A percentile compares a stretch with the other conserved stretches of the same genome.
These are phyloP conservation scores for Ormosia semicastrata DNA, from an alignment of 306 rosid species.

Conservation along the genomic window DNA sequence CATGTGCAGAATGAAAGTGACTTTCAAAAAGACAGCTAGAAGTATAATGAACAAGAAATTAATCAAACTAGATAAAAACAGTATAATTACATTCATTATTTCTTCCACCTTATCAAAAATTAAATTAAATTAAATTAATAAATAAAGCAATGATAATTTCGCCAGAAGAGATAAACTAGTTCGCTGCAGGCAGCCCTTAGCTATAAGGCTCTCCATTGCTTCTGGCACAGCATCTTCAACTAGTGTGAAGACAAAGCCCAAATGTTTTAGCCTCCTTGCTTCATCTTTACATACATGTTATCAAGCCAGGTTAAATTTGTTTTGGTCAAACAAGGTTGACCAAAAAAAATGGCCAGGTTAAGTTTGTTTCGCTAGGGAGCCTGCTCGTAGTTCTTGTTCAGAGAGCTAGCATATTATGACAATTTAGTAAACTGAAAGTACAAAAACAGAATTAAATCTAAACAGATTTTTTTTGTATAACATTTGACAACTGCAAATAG, in stretches of 20 bases:
- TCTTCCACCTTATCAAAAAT: slow-evolving; percentile 6
- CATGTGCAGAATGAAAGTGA: slow-evolving; percentile 9
- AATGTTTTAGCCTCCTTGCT: slow-evolving; percentile 45
- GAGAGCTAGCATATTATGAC: neutral
- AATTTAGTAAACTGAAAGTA: neutral
- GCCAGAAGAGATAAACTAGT: neutral
- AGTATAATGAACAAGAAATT: slow-evolving; percentile 23
- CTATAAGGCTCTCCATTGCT: slow-evolving; percentile 48
- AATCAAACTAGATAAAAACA: neutral
- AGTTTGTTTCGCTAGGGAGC: slow-evolving; percentile 32
- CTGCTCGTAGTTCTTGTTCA: slow-evolving; percentile 33
- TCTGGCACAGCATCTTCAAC: slow-evolving; percentile 37
- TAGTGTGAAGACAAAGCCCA: slow-evolving; percentile 51
- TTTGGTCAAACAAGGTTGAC: too few species aligned
- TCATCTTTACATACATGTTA: slow-evolving; percentile 50
- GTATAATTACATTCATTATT: slow-evolving; percentile 35
- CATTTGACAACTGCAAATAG: slow-evolving; percentile 4
- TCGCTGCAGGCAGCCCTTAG: slow-evolving; percentile 41
- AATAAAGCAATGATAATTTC: neutral
- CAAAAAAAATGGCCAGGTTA: too few species aligned
- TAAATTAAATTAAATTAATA: neutral
- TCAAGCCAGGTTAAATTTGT: slow-evolving; percentile 42
- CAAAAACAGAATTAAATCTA: neutral
- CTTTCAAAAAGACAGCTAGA: slow-evolving; percentile 27
- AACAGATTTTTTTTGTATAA: neutral